A percentile compares a stretch with the other conserved stretches of the same genome.
Conservation (phyloP, 1,284 basidiomycete species). For the Fomitopsis betulina region DNA sequence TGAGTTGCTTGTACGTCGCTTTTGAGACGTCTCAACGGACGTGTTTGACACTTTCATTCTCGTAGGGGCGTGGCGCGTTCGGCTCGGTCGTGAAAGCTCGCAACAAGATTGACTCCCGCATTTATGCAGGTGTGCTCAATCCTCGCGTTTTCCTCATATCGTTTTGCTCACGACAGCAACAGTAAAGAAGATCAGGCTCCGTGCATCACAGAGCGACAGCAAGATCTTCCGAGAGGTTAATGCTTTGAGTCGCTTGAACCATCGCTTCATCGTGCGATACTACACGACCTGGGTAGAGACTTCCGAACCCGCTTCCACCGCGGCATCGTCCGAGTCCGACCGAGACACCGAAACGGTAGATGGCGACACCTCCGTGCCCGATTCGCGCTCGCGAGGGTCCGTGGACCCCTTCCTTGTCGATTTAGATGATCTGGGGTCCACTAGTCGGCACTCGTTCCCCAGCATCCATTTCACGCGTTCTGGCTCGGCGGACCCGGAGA, state of each 20-base stretch:
- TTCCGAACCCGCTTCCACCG: conserved; percentile 44
- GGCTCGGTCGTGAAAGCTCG: conserved; percentile 92
- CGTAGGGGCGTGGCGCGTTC: conserved; percentile 86
- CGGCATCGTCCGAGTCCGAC: conserved; percentile 39
- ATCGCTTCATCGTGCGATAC: conserved; percentile 90
- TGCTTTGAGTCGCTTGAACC: conserved; percentile 81
- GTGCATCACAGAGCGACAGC: conserved; percentile 74
- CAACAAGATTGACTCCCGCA: conserved; percentile 74
- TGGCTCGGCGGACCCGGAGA: conserved; percentile 30
- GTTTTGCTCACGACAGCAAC: neutral
- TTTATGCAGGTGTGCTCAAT: conserved; percentile 57
- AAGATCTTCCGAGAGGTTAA: conserved; percentile 93
- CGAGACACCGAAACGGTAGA: conserved; percentile 38
- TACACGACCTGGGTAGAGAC: conserved; percentile 82
- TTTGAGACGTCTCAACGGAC: neutral
- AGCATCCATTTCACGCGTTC: conserved; percentile 71
- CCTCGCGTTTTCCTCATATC: neutral
- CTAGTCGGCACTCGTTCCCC: conserved; percentile 63
- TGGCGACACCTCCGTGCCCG: conserved; percentile 50
- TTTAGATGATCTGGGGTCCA: conserved; percentile 53
- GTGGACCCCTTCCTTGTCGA: conserved; percentile 53
- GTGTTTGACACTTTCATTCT: neutral
- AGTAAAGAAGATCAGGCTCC: conserved; percentile 90
- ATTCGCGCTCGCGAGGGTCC: conserved; percentile 12
- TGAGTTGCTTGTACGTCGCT: conserved; percentile 55